Percentiles rank a stretch among this genome's conserved stretches.
Evolutionary conservation across 169 alveolate species (phyloP).

Genomic region (Plasmodium reichenowi): DNA sequence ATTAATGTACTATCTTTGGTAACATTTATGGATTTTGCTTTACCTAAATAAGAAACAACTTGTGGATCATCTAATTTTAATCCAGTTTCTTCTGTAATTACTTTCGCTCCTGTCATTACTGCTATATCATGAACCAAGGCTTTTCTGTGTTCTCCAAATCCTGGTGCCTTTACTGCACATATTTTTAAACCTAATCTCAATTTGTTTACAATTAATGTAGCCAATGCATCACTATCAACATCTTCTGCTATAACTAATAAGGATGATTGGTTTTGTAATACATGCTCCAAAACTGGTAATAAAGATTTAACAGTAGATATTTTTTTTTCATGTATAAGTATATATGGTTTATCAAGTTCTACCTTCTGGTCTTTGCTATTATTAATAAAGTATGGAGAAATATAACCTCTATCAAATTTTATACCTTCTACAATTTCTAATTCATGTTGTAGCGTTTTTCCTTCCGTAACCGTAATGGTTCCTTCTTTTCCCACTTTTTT

Average conservation of each 20-base stretch:
- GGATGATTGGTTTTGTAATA: slow-evolving; percentile 94
- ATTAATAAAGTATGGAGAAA: slow-evolving; percentile 99
- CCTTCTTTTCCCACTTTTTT: slow-evolving; percentile 98
- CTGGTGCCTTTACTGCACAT: slow-evolving; percentile 98
- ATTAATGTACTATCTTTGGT: slow-evolving; percentile 98
- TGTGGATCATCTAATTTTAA: slow-evolving; percentile 87
- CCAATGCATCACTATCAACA: slow-evolving; percentile 99
- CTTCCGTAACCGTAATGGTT: slow-evolving; percentile 98
- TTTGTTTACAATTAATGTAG: slow-evolving; percentile 97
- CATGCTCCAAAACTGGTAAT: slow-evolving; percentile 96
- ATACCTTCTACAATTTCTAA: slow-evolving; percentile 99
- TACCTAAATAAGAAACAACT: slow-evolving; percentile 89
- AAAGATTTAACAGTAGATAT: slow-evolving; percentile 93
- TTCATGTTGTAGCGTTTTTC: slow-evolving; percentile 98
- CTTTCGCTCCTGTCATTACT: slow-evolving; percentile 95
- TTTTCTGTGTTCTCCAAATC: slow-evolving; percentile 98
- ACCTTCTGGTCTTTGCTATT: slow-evolving; percentile 95
- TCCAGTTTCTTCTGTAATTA: slow-evolving; percentile 94
- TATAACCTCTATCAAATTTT: slow-evolving; percentile 98
- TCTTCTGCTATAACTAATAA: slow-evolving; percentile 98
- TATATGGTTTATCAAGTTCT: slow-evolving; percentile 96
- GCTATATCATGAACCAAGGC: slow-evolving; percentile 97
- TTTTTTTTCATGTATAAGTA: slow-evolving; percentile 96
- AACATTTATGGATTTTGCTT: slow-evolving; percentile 95
- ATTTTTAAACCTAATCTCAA: slow-evolving; percentile 98